Evolutionary conservation across 1,284 basidiomycete species (phyloP), one percentile per base, ranked within the genome.

Genomic region (Papiliotrema laurentii): DNA sequence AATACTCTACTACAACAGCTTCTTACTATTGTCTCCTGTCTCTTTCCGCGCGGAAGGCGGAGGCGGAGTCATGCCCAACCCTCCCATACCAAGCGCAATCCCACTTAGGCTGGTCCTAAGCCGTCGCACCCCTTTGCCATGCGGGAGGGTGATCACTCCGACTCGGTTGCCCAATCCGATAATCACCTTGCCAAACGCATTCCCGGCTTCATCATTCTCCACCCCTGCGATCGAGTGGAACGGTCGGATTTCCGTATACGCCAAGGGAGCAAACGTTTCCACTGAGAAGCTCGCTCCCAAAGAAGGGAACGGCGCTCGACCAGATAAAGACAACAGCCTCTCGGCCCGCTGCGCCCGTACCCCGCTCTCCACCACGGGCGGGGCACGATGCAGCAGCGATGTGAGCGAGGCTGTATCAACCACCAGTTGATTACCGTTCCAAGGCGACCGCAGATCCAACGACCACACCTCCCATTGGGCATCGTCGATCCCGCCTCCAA

Each of bases 91-190:
- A 25, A 19, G 16, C 3, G 43, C 44, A 14, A 42, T 18, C 19
- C 49, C 49, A 22, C 26, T 25, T 2, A n/a, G 14, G 22, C 26
- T 9, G 22, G 26, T n/a, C 26, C 18, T 22, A n/a, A 30, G 18
- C 9, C 13, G 35, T 30, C 18, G 14, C 18, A 21, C 34, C 21
- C 22, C 35, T 28, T 42, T 33, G 26, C 25, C 39, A 14, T n/a
- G 18, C 13, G 46, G 33, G 2, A 61, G 9, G n/a, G 37, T 51
- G 24, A 71, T 42, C 4, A 67, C 49, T 1, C 69, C 69, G 34
- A 72, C 46, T 18, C 61, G 54, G 55, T 72, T 69, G 2, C 68
- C 69, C 43, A 72, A 68, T 5, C 63, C 69, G 3, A 58, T 66
- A 3, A 70, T 49, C 16, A 61, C n/a, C 18, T 34, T 22, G 2